Percentiles rank a stretch among this genome's conserved stretches.
Evolutionary conservation across 1,284 basidiomycete species (phyloP).

Genomic region (Athelia psychrophila): DNA sequence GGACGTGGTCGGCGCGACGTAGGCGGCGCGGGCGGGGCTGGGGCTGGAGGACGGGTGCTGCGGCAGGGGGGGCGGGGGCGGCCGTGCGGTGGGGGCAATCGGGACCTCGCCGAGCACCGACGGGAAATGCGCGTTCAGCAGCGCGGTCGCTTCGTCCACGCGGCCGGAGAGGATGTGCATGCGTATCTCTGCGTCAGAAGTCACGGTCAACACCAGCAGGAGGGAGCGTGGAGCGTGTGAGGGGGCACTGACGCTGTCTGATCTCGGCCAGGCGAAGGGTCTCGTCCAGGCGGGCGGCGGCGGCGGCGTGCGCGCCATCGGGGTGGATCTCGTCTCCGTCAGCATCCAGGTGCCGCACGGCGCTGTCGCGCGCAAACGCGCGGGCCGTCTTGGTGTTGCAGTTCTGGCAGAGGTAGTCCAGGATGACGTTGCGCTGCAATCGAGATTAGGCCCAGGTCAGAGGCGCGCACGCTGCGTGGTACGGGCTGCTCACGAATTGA

Average conservation of each 20-base stretch:
- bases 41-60: slow-evolving; percentile 7
- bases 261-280: slow-evolving; percentile 46
- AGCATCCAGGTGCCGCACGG: slow-evolving; percentile 55
- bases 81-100: slow-evolving; percentile 5
- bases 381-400: slow-evolving; percentile 70
- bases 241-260: slow-evolving; percentile 49
- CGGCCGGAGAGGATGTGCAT: slow-evolving; percentile 63
- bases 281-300: slow-evolving; percentile 35
- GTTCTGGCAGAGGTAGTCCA: slow-evolving; percentile 78
- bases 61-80: slow-evolving; percentile 4
- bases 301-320: slow-evolving; percentile 20
- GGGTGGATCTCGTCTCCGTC: slow-evolving; percentile 64
- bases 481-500: slow-evolving; percentile 11
- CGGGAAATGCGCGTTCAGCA: slow-evolving; percentile 70
- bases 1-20: slow-evolving; percentile 56
- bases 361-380: slow-evolving; percentile 68
- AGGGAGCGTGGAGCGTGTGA: slow-evolving; percentile 1
- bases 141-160: slow-evolving; percentile 63
- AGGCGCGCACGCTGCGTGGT: slow-evolving; percentile 3
- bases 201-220: too few relatives aligned
- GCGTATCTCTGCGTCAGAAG: slow-evolving; percentile 75
- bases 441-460: slow-evolving; percentile 1
- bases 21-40: slow-evolving; percentile 31
- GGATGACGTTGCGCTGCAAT: slow-evolving; percentile 64
- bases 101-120: slow-evolving; percentile 47